phyloP scores from a whole-genome alignment of 192 early-diverging fungal genomes.

The Coemansia sp. region DNA sequence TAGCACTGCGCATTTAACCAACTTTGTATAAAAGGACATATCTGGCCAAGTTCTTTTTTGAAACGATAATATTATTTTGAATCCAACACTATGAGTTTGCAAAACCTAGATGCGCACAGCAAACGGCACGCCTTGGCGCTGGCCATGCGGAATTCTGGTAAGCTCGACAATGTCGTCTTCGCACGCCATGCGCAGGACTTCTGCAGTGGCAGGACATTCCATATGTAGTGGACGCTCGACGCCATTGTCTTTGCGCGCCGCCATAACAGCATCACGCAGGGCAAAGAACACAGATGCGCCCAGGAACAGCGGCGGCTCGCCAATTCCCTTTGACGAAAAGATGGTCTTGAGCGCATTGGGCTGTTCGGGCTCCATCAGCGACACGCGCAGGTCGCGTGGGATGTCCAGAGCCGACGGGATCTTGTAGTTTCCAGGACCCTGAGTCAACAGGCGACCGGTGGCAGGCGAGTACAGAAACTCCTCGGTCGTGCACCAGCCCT shows the following conservation, averaged over 20 bases:
- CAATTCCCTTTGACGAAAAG: slow-evolving; percentile 80
- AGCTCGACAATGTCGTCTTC: slow-evolving; percentile 60
- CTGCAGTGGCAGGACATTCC: slow-evolving; percentile 75
- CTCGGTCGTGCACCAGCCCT: slow-evolving; percentile 83
- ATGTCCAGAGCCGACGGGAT: slow-evolving; percentile 83
- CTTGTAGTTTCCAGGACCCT: slow-evolving; percentile 86
- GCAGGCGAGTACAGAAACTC: slow-evolving; percentile 72
- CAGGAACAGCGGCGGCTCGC: slow-evolving; percentile 85
- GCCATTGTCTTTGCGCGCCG: slow-evolving; percentile 58
- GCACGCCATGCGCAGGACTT: slow-evolving; percentile 71
- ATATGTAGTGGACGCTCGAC: slow-evolving; percentile 54
- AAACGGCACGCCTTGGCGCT: slow-evolving; percentile 41
- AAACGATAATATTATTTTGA: background rate
- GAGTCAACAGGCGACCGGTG: slow-evolving; percentile 72
- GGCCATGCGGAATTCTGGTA: slow-evolving; percentile 21
- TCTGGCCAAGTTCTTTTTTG: background rate
- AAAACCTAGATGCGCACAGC: slow-evolving; percentile 30
- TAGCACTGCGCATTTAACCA: too few relatives aligned
- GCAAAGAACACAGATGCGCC: slow-evolving; percentile 78
- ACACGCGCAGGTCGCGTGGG: slow-evolving; percentile 77
- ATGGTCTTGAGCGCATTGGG: slow-evolving; percentile 68
- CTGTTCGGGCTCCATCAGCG: slow-evolving; percentile 57
- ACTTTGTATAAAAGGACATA: background rate
- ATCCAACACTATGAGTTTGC: background rate
- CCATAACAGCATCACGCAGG: slow-evolving; percentile 73